Percentiles rank a stretch among this genome's conserved stretches.
These are phyloP conservation scores for Populus hybrid DNA, from an alignment of 441 rosid species.

Conservation along the genomic window DNA sequence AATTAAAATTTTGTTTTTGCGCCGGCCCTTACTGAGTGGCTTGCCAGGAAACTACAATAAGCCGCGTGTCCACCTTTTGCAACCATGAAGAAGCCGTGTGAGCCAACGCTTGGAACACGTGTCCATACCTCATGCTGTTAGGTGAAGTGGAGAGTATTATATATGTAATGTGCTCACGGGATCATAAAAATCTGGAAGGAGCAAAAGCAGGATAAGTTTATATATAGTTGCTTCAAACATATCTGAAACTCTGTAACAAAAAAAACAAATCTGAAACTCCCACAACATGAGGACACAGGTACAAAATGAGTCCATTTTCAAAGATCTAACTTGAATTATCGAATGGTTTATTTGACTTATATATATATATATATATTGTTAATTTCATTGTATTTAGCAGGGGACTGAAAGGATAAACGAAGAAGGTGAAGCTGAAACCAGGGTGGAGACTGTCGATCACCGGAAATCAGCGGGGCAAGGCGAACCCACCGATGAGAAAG, in stretches of 20 bases:
- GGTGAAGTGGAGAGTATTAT: background rate
- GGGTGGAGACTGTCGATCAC: slow-evolving; percentile 35
- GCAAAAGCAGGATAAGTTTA: background rate
- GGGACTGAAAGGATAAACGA: slow-evolving; percentile 29
- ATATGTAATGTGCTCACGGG: no score
- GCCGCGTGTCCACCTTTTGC: slow-evolving; percentile 17
- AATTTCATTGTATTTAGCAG: slow-evolving; percentile 10
- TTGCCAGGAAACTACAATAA: background rate
- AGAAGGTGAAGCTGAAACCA: slow-evolving; percentile 30
- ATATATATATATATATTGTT: no score
- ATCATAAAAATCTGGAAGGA: no score
- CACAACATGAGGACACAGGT: slow-evolving; percentile 28
- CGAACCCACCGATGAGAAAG: slow-evolving; percentile 29
- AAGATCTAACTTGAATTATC: background rate
- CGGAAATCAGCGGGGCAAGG: slow-evolving; percentile 30
- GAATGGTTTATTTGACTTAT: background rate
- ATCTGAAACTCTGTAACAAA: background rate
- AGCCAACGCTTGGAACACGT: slow-evolving; percentile 27
- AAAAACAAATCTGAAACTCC: background rate
- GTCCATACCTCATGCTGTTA: slow-evolving; percentile 14
- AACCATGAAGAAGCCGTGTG: slow-evolving; percentile 5
- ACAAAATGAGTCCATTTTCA: background rate
- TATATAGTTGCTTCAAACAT: background rate
- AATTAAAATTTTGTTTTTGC: no score
- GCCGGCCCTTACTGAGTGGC: no score